A percentile compares a stretch with the other conserved stretches of the same genome.
Evolutionary conservation across 2,329 filamentous ascomycete genomes (phyloP).

Genomic region (Sphaerulina populicola): DNA sequence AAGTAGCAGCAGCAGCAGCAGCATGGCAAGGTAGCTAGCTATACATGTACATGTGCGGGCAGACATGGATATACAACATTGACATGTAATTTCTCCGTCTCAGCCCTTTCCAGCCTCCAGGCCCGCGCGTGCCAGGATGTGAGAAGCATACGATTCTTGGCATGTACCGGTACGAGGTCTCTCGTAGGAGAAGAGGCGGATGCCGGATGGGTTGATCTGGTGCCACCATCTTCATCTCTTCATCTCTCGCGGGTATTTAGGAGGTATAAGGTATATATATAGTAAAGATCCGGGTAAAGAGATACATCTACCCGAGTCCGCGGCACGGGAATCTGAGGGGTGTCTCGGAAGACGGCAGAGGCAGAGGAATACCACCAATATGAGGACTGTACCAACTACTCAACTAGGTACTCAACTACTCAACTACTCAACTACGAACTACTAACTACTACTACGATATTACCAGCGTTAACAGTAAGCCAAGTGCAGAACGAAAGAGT

Average conservation of each 20-base stretch:
- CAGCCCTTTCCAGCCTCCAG: not conserved
- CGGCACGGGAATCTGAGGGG: conserved; percentile 1
- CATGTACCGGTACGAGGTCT: not conserved
- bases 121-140: not conserved
- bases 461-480: no score
- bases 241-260: no score
- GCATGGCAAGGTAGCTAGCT: not conserved
- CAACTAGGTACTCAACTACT: no score
- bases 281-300: not conserved
- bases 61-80: not conserved
- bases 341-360: no score
- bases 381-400: no score
- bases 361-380: no score
- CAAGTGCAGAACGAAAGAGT: not conserved
- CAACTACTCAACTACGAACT: no score
- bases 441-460: no score
- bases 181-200: not conserved
- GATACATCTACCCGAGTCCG: not conserved
- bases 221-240: no score
- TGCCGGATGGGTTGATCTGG: no score
- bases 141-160: not conserved
- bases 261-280: no score
- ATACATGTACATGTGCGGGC: not conserved
- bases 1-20: not conserved
- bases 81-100: conserved; percentile 3